phyloP scores from a whole-genome alignment of 108 stramenopile species.

The Hondaea fermentalgiana region DNA sequence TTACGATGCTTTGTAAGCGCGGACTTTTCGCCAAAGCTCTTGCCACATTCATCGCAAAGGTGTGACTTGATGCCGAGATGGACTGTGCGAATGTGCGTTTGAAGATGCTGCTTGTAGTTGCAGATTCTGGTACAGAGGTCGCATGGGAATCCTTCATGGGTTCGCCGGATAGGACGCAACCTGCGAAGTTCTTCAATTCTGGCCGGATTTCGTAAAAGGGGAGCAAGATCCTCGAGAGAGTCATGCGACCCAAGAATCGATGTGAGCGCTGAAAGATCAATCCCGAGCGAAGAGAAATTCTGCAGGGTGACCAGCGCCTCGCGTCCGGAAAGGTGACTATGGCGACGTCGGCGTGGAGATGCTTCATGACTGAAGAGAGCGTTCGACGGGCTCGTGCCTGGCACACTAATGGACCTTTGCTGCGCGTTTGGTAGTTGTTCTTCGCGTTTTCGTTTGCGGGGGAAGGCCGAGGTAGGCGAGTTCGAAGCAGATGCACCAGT shows the following conservation, averaged over 20 bases:
- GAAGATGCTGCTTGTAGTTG: background rate
- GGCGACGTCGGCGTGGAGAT: background rate
- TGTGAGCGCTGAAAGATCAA: background rate
- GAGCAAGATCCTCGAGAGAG: background rate
- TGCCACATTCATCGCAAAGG: background rate
- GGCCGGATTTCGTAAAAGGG: background rate
- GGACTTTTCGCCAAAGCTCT: background rate
- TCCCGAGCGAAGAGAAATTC: background rate
- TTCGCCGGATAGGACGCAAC: background rate
- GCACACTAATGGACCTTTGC: no score
- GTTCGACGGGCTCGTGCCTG: no score
- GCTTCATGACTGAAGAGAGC: no score
- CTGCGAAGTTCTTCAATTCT: background rate
- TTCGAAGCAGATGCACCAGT: no score
- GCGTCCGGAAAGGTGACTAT: background rate
- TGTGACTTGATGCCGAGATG: background rate
- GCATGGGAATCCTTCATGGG: background rate
- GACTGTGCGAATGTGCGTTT: background rate
- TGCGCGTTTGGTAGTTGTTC: no score
- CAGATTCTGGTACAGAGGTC: background rate
- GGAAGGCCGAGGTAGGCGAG: no score
- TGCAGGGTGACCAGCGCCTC: background rate
- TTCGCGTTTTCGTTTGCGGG: no score
- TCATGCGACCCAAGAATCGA: background rate
- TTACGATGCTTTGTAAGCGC: background rate